A percentile compares a stretch with the other conserved stretches of the same genome.
phyloP scores from a whole-genome alignment of 1,139 yeast species.

The Saccharomyces hybrid region DNA sequence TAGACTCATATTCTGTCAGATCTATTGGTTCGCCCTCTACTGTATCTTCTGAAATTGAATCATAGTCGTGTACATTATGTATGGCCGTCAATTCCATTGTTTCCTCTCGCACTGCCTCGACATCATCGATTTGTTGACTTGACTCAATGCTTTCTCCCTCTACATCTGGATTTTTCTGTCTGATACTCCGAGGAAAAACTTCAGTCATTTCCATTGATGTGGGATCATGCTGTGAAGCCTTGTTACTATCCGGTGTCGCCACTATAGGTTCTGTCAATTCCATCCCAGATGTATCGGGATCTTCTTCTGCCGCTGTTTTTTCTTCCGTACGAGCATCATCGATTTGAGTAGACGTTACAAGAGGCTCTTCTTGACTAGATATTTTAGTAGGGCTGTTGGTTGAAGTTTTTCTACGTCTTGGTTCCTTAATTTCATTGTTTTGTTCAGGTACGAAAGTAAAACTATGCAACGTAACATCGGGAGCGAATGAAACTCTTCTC shows the following conservation, averaged over 20 bases:
- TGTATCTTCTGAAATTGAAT: background rate
- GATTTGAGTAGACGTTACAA: conserved; percentile 22
- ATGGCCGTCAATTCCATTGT: conserved; percentile 19
- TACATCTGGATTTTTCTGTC: background rate
- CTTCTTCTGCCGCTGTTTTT: conserved; percentile 13
- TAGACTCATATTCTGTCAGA: background rate
- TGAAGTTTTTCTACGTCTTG: conserved; percentile 11
- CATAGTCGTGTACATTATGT: background rate
- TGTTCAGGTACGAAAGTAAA: conserved; percentile 43
- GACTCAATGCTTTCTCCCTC: background rate
- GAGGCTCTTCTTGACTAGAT: background rate
- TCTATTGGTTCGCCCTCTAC: background rate
- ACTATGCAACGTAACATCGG: conserved; percentile 66
- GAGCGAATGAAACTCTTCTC: conserved; percentile 67
- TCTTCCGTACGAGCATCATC: conserved; percentile 13
- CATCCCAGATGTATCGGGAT: background rate
- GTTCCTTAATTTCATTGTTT: conserved; percentile 34
- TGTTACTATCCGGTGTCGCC: background rate
- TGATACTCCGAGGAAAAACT: background rate
- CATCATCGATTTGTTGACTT: background rate
- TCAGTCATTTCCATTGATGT: background rate
- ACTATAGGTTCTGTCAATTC: background rate
- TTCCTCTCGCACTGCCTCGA: conserved; percentile 3
- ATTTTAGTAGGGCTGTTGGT: background rate
- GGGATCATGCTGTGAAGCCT: background rate